Conservation (phyloP, 1,139 yeast genomes). For the Suhomyces panamericanus region DNA sequence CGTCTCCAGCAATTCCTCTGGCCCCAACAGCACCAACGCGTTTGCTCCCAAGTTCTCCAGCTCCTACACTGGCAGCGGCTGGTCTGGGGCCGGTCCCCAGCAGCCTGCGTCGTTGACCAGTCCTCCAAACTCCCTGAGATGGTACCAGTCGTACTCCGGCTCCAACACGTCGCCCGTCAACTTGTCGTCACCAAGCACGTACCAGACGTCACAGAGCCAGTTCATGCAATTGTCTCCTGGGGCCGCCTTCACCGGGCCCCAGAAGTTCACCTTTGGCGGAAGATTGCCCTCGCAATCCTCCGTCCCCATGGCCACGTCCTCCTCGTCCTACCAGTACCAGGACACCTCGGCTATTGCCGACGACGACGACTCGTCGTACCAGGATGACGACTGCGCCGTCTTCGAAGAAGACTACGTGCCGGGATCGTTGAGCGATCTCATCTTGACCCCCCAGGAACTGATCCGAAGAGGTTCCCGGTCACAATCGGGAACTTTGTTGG, state of each 20-base stretch:
- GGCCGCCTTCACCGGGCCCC: background rate
- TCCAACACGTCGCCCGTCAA: constrained; percentile 1
- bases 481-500: constrained; percentile 46
- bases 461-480: constrained; percentile 63
- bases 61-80: background rate
- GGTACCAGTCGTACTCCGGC: constrained; percentile 2
- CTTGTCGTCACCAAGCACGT: constrained; percentile 1
- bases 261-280: constrained; percentile 7
- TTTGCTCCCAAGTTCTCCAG: constrained; percentile 5
- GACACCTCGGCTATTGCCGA: constrained; percentile 22
- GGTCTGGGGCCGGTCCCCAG: background rate
- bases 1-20: background rate
- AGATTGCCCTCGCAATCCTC: constrained; percentile 8
- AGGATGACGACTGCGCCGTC: constrained; percentile 24
- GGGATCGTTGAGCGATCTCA: constrained; percentile 64
- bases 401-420: constrained; percentile 79
- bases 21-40: background rate
- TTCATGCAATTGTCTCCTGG: constrained; percentile 13
- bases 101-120: background rate
- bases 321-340: constrained; percentile 13
- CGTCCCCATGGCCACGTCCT: background rate
- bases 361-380: constrained; percentile 16
- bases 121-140: background rate
- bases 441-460: constrained; percentile 75
- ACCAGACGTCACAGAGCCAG: background rate